Conservation (phyloP, 2,329 filamentous ascomycete genomes). For the Clonostachys byssicola region DNA sequence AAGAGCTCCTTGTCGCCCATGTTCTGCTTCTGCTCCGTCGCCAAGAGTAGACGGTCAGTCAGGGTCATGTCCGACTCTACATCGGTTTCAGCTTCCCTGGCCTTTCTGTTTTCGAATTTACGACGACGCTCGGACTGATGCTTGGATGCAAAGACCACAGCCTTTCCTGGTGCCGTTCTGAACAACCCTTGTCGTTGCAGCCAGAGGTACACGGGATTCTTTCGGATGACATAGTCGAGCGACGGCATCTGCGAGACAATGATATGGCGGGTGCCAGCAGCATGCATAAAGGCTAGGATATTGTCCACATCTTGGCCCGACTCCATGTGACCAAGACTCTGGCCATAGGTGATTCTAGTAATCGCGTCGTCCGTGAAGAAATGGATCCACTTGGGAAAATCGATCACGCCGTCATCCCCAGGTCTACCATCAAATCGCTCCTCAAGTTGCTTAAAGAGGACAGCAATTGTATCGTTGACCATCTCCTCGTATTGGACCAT, state of each 20-base stretch:
- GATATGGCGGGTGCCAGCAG: neutral
- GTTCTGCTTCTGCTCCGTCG: neutral
- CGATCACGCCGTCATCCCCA: neutral
- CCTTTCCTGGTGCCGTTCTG: neutral
- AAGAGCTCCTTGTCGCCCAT: neutral
- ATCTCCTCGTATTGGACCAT: neutral
- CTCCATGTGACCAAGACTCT: neutral
- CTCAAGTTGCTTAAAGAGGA: neutral
- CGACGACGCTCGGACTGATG: neutral
- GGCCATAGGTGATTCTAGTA: neutral
- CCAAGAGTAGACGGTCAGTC: neutral
- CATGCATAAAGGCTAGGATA: neutral
- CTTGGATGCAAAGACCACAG: neutral
- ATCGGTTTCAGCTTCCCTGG: neutral
- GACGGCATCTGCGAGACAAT: slow-evolving; percentile 57
- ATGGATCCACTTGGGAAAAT: neutral
- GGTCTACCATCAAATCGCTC: neutral
- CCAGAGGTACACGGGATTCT: slow-evolving; percentile 70
- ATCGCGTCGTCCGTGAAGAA: slow-evolving; percentile 1
- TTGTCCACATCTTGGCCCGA: neutral
- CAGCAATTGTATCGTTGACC: neutral
- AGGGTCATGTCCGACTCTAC: neutral
- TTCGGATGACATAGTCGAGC: slow-evolving; percentile 65
- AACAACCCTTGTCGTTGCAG: slow-evolving; percentile 63
- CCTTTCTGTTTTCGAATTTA: neutral